Base-by-base conservation (phyloP, 2,329 filamentous ascomycete species). In the Colletotrichum tropicale region DNA sequence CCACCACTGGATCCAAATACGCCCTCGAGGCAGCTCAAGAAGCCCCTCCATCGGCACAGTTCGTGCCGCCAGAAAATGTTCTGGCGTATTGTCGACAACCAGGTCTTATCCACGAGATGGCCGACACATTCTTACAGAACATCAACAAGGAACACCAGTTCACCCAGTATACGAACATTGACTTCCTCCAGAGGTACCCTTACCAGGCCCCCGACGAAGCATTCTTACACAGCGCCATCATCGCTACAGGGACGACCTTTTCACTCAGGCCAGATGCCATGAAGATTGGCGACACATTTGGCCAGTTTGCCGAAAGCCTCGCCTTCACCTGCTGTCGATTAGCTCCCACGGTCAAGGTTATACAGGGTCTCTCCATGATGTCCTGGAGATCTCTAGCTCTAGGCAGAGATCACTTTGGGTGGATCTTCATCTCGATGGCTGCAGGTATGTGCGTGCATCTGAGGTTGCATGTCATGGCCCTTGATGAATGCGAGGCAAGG, bases 361-460 rank as follows among this genome's bases (percentile, higher is more conserved):
- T 78, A 18, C 77, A 76, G 30, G 75, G 75, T 4, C 77, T 78
- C n/a, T 77, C 68, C 1, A 78, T 78, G 69, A 61, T 78, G 65
- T 74, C 75, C 15, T 78, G 77, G 77, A 48, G 77, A 24, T 78
- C 75, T 18, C 56, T 78, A 4, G 77, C 77, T 5, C 38, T 78
- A 18, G 77, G 77, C 4, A 32, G 77, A 30, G 77, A 78, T 48
- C 77, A 78, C 32, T 76, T 78, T 16, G 71, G 75, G 7, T 78
- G 75, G 77, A 77, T 76, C 30, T 78, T 73, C 28, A 77, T 76
- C 55, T 78, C 77, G 3, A 77, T 77, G 77, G 77, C 75, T n/a
- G 77, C 77, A 12, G 77, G 77, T 3, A 71, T 78, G 55, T 77
- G 72, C 18, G 77, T 77, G 6, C 71, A 78, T 26, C 52, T 78